Evolutionary conservation across 2,329 filamentous ascomycete genomes (phyloP).

Genomic region (Fusarium sp.): DNA sequence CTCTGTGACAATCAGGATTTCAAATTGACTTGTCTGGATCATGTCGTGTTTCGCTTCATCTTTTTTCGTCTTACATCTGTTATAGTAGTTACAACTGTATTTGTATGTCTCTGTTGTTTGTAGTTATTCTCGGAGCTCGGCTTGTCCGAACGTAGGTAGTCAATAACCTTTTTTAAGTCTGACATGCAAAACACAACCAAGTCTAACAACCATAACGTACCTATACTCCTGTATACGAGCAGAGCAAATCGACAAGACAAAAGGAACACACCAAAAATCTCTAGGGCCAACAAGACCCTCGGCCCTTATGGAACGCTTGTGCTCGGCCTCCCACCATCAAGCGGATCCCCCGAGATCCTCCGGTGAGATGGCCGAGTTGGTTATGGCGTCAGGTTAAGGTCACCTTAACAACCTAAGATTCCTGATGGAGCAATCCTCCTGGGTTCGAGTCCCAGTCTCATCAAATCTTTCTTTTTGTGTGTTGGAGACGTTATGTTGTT

Average conservation of each 20-base stretch:
- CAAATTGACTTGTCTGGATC: background rate
- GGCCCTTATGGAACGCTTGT: constrained; percentile 10
- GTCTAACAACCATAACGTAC: background rate
- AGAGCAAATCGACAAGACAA: background rate
- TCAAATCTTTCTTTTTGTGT: constrained; percentile 16
- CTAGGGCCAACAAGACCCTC: background rate
- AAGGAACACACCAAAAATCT: background rate
- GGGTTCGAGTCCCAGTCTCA: constrained; percentile 37
- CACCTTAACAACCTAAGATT: constrained; percentile 31
- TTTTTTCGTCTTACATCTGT: background rate
- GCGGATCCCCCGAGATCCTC: constrained; percentile 16
- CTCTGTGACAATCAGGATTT: background rate
- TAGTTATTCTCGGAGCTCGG: background rate
- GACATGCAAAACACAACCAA: background rate
- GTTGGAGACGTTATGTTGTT: background rate
- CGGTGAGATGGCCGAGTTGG: constrained; percentile 38
- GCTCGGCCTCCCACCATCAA: constrained; percentile 3
- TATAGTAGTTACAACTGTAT: background rate
- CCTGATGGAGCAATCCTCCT: constrained; percentile 38
- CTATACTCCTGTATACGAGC: no score
- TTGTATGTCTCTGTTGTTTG: background rate
- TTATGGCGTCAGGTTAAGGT: constrained; percentile 38
- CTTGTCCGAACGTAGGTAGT: background rate
- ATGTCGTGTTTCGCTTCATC: background rate
- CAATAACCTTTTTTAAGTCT: background rate